These are phyloP conservation scores for Teratosphaeria gauchensis DNA, from an alignment of 2,329 filamentous ascomycete species.

Conservation along the genomic window DNA sequence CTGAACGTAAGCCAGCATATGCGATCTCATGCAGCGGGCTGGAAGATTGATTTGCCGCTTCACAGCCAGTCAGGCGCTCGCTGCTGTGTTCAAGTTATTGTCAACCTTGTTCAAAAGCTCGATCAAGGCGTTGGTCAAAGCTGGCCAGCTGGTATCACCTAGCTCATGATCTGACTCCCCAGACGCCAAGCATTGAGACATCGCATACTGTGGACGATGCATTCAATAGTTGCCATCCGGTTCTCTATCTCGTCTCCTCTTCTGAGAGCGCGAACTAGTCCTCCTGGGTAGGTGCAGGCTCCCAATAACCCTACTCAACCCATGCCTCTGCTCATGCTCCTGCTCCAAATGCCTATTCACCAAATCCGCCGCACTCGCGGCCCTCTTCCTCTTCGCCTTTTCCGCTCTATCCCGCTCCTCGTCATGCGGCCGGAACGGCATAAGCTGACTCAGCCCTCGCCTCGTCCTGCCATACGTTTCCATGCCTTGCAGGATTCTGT, in stretches of 20 bases:
- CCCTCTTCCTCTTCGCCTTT: not conserved
- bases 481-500: slow-evolving; percentile 67
- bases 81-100: too few species aligned
- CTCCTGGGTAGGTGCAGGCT: slow-evolving; percentile 2
- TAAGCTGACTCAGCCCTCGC: slow-evolving; percentile 40
- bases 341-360: slow-evolving; percentile 9
- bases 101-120: too few species aligned
- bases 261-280: not conserved
- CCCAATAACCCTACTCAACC: slow-evolving; percentile 1
- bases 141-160: too few species aligned
- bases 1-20: too few species aligned
- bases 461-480: slow-evolving; percentile 69
- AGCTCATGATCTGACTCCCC: too few species aligned
- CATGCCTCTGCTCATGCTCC: slow-evolving; percentile 3
- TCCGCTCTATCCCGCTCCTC: not conserved
- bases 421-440: not conserved
- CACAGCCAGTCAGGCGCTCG: too few species aligned
- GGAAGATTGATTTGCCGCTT: too few species aligned
- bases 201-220: too few species aligned
- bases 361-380: slow-evolving; percentile 3
- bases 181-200: too few species aligned
- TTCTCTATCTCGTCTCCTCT: not conserved
- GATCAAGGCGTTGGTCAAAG: too few species aligned
- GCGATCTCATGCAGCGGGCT: too few species aligned
- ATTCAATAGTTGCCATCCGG: too few species aligned